phyloP scores from a whole-genome alignment of 1,284 basidiomycete genomes.

The Filobasidium uniguttulatum region DNA sequence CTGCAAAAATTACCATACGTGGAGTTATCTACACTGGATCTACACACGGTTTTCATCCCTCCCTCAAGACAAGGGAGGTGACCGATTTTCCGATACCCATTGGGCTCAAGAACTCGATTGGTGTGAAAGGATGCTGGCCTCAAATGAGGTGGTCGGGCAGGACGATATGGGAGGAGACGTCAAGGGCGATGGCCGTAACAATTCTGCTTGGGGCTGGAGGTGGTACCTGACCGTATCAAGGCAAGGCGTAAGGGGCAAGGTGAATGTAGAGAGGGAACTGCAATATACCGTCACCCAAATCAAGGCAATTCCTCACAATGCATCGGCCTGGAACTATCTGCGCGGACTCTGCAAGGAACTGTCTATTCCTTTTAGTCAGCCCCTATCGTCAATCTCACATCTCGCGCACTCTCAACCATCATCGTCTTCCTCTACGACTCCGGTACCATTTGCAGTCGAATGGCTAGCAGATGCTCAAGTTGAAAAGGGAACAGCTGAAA shows the following conservation, averaged over 20 bases:
- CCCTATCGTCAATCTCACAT: conserved; percentile 45
- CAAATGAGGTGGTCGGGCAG: neutral
- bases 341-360: conserved; percentile 49
- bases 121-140: conserved; percentile 55
- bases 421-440: conserved; percentile 18
- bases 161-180: conserved; percentile 4
- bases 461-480: conserved; percentile 61
- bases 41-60: conserved; percentile 55
- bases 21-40: conserved; percentile 86
- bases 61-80: conserved; percentile 10
- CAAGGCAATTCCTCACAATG: conserved; percentile 75
- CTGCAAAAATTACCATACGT: conserved; percentile 90
- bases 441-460: conserved; percentile 64
- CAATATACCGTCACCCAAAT: conserved; percentile 61
- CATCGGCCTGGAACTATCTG: conserved; percentile 88
- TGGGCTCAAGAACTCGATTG: conserved; percentile 70
- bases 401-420: conserved; percentile 50
- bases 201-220: conserved; percentile 96
- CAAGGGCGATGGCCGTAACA: conserved; percentile 69
- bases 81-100: conserved; percentile 39
- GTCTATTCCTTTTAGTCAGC: too few species aligned
- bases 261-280: conserved; percentile 51
- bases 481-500: conserved; percentile 23
- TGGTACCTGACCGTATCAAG: conserved; percentile 79
- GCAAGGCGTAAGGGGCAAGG: conserved; percentile 41